A percentile compares a stretch with the other conserved stretches of the same genome.
Conservation (phyloP, 2,329 filamentous ascomycete genomes). For the Biscogniauxia mediterranea region DNA sequence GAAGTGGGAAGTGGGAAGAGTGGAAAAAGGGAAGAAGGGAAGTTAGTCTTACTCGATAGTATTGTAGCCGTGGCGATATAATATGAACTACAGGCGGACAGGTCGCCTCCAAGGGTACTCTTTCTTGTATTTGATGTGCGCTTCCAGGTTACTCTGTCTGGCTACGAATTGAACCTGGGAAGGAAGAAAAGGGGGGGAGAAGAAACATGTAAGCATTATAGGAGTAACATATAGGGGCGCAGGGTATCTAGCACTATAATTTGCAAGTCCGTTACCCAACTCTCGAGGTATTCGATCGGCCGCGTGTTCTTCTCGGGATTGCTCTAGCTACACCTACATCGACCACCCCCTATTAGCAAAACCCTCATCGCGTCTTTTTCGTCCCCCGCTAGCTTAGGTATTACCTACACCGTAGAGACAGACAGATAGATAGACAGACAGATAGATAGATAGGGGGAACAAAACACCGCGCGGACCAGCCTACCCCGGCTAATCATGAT, state of each 20-base stretch:
- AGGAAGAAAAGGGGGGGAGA: background rate
- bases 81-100: background rate
- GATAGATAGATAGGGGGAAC: background rate
- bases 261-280: background rate
- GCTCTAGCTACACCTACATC: background rate
- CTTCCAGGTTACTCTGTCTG: background rate
- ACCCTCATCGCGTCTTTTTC: background rate
- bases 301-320: background rate
- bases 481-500: background rate
- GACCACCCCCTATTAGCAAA: too few species aligned
- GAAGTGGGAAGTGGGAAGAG: too few species aligned
- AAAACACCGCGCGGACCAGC: too few species aligned
- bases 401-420: too few species aligned
- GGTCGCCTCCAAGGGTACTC: background rate
- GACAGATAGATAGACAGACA: too few species aligned
- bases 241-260: background rate
- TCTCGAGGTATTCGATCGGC: background rate
- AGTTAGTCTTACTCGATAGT: background rate
- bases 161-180: background rate
- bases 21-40: too few species aligned
- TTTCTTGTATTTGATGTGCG: background rate
- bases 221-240: too few species aligned
- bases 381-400: too few species aligned
- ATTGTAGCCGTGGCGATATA: background rate
- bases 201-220: too few species aligned